These are phyloP conservation scores for Penicillium turbatum DNA, from an alignment of 495 filamentous ascomycete species.

Conservation along the genomic window DNA sequence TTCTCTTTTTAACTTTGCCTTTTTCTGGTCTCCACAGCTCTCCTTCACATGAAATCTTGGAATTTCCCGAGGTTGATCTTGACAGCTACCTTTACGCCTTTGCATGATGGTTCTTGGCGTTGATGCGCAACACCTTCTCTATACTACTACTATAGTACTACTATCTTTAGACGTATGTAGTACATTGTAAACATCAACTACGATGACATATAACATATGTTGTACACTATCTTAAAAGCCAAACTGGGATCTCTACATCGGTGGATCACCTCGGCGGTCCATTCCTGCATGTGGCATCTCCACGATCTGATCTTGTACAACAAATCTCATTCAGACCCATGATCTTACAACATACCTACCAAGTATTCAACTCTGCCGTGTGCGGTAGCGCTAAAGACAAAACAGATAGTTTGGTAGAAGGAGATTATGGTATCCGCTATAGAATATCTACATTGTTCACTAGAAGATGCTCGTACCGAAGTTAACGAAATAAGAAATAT, in stretches of 20 bases:
- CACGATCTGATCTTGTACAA: conserved; percentile 17
- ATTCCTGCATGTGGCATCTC: conserved; percentile 24
- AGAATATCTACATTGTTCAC: too few relatives aligned
- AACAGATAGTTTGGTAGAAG: not conserved
- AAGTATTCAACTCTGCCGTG: conserved; percentile 6
- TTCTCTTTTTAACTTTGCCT: not conserved
- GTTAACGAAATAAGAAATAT: conserved; percentile 3
- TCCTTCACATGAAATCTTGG: not conserved
- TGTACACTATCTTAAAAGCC: not conserved
- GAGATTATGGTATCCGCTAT: not conserved
- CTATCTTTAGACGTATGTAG: too few relatives aligned
- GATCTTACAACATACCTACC: conserved; percentile 3
- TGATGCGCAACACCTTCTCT: too few relatives aligned
- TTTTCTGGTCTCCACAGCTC: not conserved
- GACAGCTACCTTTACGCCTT: too few relatives aligned
- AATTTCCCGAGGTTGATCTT: too few relatives aligned
- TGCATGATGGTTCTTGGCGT: too few relatives aligned
- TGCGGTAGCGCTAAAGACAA: conserved; percentile 3
- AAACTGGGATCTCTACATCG: not conserved
- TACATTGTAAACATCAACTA: too few relatives aligned
- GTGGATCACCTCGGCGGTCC: conserved; percentile 15
- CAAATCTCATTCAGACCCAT: conserved; percentile 6
- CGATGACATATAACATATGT: not conserved
- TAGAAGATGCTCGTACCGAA: too few relatives aligned
- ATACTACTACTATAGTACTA: too few relatives aligned